Percentiles rank a stretch among this genome's conserved stretches.
phyloP scores from a whole-genome alignment of 2,329 filamentous ascomycete genomes.

The Microdochium bolleyi region DNA sequence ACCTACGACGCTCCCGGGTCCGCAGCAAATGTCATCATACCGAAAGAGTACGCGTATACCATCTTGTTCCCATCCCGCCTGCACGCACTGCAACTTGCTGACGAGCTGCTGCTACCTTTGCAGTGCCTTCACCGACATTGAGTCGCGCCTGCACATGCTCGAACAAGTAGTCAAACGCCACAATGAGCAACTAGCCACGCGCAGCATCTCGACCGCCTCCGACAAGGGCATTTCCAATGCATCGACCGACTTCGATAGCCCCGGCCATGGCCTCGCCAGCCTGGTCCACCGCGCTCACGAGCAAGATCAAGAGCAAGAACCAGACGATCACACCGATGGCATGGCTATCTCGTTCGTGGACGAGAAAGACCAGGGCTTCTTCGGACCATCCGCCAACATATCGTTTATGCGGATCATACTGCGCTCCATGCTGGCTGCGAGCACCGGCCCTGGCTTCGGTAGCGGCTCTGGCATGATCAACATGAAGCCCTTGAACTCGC shows the following conservation, averaged over 20 bases:
- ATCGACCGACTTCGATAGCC: not conserved
- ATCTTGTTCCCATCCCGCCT: not conserved
- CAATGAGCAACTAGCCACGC: not conserved
- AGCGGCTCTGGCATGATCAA: not conserved
- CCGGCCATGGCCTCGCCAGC: not conserved
- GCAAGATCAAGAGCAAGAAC: not conserved
- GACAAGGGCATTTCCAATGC: not conserved
- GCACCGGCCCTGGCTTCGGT: not conserved
- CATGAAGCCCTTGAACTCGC: not conserved
- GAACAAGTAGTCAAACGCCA: not conserved
- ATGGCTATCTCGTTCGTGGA: not conserved
- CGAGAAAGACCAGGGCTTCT: not conserved
- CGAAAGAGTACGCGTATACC: not conserved
- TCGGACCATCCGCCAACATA: not conserved
- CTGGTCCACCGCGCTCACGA: not conserved
- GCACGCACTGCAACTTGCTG: not conserved
- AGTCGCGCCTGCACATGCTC: not conserved
- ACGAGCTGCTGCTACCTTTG: not conserved
- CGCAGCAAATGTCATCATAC: not conserved
- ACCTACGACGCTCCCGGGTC: not conserved
- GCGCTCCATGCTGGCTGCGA: not conserved
- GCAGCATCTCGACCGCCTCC: not conserved
- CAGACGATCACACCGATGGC: not conserved
- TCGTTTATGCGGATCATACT: not conserved
- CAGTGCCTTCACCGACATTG: not conserved